Evolutionary conservation across 495 filamentous ascomycete species (phyloP), one percentile per base, ranked within the genome.

Genomic region (Cercophora sp.): DNA sequence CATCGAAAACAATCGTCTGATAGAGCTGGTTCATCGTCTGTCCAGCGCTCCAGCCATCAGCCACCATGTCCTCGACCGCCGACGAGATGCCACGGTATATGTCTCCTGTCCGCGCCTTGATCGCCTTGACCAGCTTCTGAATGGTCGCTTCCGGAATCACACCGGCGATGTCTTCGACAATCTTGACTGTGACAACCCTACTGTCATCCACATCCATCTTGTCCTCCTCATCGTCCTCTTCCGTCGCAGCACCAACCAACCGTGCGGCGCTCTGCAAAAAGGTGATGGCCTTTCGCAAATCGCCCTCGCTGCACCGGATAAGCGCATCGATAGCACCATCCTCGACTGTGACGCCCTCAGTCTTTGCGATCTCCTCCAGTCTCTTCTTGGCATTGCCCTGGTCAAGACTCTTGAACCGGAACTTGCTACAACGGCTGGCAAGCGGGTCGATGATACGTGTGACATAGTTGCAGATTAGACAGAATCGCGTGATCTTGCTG

Each of bases 401-500:
- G 65, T 97, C 94, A 54, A 97, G 72, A 45, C 84, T 85, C 84
- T 99, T 99, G 78, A 99, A 99, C 16, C 93, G 79, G 70, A 99
- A 99, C 71, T 99, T 99, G 69, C 84, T 89, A 70, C 93, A 99
- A 44, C 88, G 80, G 65, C 84, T 88, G 1, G 93, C 93, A 19
- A 99, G 74, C 20, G 93, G 93, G 66, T 97, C 93, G 61, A 99
- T 99, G 63, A 99, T 97, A 49, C 93, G 75, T 0, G 93, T 97
- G 26, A 99, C 92, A 61, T 97, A 99, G 71, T 99, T 99, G 72
- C 93, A 99, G 34, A 97, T 91, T 10, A 99, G 76, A 68, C 94
- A 97, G 70, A 99, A 99, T 19, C 93, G 78, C 5, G 93, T 99
- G 64, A 97, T 96, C 64, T 88, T 90, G 69, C 81, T 87, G 69